These are phyloP conservation scores for Globisporangium polare DNA, from an alignment of 352 stramenopile species.

Conservation along the genomic window DNA sequence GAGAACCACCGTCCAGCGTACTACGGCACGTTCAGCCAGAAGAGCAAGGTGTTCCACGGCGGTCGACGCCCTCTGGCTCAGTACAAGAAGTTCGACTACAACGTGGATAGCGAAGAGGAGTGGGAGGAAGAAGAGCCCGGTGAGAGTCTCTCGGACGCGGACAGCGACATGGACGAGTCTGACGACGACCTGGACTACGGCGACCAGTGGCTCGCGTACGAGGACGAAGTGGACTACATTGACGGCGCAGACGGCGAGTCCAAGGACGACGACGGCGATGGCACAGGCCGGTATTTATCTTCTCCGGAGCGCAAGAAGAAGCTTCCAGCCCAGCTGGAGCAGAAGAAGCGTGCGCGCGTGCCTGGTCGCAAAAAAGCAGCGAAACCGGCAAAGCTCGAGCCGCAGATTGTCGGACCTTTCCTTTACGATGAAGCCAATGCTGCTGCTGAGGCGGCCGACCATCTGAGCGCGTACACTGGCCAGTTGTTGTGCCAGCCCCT, in stretches of 20 bases:
- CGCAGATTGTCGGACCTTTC: constrained; percentile 55
- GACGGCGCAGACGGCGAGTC: constrained; percentile 28
- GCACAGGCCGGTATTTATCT: constrained; percentile 16
- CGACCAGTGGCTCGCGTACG: constrained; percentile 83
- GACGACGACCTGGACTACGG: constrained; percentile 82
- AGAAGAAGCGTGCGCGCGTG: constrained; percentile 34
- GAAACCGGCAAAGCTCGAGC: constrained; percentile 66
- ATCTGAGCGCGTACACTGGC: constrained; percentile 19
- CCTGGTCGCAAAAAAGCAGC: constrained; percentile 43
- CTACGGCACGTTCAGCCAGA: constrained; percentile 70
- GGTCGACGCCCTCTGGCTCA: constrained; percentile 62
- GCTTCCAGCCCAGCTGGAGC: constrained; percentile 41
- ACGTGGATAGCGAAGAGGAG: constrained; percentile 82
- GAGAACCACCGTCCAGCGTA: constrained; percentile 82
- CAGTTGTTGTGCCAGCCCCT: constrained; percentile 29
- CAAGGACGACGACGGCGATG: constrained; percentile 19
- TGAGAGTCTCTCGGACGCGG: constrained; percentile 72
- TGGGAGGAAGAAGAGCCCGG: constrained; percentile 88
- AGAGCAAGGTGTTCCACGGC: constrained; percentile 46
- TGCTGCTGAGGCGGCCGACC: background rate
- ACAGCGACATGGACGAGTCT: constrained; percentile 69
- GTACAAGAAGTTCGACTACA: constrained; percentile 69
- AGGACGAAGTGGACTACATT: constrained; percentile 86
- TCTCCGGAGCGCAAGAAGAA: constrained; percentile 45
- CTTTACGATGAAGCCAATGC: constrained; percentile 18